These are phyloP conservation scores for Kluyveromyces sp. DNA, from an alignment of 1,139 yeast species.

Conservation along the genomic window DNA sequence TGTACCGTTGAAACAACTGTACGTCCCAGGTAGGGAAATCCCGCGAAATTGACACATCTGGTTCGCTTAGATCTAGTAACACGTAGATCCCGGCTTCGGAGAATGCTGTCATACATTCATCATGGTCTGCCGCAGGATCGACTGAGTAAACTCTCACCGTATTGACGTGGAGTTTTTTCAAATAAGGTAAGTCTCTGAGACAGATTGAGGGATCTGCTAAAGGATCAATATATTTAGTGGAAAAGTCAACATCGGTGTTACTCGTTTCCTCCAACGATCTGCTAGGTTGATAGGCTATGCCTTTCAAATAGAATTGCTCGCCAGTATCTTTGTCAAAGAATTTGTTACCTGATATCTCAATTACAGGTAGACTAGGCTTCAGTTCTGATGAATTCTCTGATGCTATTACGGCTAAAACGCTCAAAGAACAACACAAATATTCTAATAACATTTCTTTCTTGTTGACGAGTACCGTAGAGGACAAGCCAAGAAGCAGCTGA, in stretches of 20 bases:
- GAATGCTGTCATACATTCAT: constrained; percentile 48
- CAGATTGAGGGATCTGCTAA: constrained; percentile 43
- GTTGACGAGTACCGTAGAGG: neutral
- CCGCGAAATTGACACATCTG: constrained; percentile 44
- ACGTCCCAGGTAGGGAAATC: constrained; percentile 46
- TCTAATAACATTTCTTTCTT: neutral
- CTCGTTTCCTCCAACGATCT: constrained; percentile 28
- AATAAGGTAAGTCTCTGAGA: constrained; percentile 43
- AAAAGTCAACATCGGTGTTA: constrained; percentile 25
- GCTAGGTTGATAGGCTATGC: constrained; percentile 52
- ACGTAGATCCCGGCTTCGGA: constrained; percentile 51
- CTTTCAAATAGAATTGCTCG: constrained; percentile 49
- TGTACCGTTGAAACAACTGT: constrained; percentile 59
- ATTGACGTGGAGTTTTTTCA: constrained; percentile 45
- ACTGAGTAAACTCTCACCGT: constrained; percentile 50
- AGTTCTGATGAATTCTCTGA: neutral
- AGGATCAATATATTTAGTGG: constrained; percentile 45
- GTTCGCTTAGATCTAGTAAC: constrained; percentile 49
- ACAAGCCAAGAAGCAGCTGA: constrained; percentile 11
- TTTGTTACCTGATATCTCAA: constrained; percentile 41
- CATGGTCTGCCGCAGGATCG: constrained; percentile 45
- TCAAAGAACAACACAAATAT: neutral
- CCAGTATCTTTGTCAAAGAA: constrained; percentile 40
- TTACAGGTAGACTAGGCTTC: constrained; percentile 21
- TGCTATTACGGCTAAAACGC: constrained; percentile 4